Base-by-base conservation (phyloP, 2,329 filamentous ascomycete species). In the Alternaria sp. region DNA sequence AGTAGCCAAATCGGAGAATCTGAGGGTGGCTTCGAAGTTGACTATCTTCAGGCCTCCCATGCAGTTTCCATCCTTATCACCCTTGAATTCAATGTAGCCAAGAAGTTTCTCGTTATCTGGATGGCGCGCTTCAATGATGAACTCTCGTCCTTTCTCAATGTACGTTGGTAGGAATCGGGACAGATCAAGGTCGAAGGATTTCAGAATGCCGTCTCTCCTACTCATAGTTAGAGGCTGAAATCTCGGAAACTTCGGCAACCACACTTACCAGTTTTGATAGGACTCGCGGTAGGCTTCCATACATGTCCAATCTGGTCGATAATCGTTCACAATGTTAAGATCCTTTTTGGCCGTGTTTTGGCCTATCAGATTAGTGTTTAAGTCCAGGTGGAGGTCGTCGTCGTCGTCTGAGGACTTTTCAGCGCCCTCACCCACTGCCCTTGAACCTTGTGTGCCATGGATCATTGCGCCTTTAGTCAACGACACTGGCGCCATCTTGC, bases 141-240 rank as follows among this genome's bases (percentile, higher is more conserved):
- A n/a, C n/a, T n/a, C n/a, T n/a, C n/a, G n/a, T n/a, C n/a, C n/a
- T n/a, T n/a, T 13, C 17, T 66, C 56, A 6, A 44, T 40, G 30
- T 47, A 60, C 13, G 13, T 32, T 11, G 65, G 59, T n/a, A n/a
- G 30, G 23, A 62, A 61, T 9, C 58, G 25, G 6, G 52, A 62
- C 15, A 32, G 50, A 7, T 45, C 17, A 11, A 71, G 47, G 9
- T 57, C 32, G 47, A 63, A 68, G 1, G 59, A 62, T 12, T 32
- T 26, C 19, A 63, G 25, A 17, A 70, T 68, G 12, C 58, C 67
- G 53, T 71, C 61, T 40, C 52, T 47, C 61, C 62, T 68, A 10
- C 9, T 4, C 9, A 8, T 26, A 10, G 25, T 25, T 5, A 21
- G 21, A 21, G 21, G 5, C 21, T 21, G 21, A 21, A 3, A 5